These are phyloP conservation scores for Panus rudis DNA, from an alignment of 768 basidiomycete genomes.

Conservation along the genomic window DNA sequence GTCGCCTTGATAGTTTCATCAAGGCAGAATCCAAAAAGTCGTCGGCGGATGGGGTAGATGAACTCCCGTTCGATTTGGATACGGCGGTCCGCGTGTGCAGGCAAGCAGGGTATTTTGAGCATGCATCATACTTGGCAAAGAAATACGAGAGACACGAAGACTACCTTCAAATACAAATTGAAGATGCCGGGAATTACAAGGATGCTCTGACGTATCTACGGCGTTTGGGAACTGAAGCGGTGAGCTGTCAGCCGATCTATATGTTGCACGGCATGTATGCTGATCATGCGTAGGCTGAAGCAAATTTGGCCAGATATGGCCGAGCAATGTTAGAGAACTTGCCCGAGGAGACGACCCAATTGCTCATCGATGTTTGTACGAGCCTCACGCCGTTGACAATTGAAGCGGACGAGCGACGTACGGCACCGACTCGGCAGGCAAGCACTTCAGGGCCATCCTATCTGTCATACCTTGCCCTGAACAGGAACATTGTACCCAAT, in stretches of 20 bases:
- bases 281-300: slow-evolving; percentile 58
- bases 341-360: slow-evolving; percentile 82
- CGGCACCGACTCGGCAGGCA: slow-evolving; percentile 22
- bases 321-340: slow-evolving; percentile 75
- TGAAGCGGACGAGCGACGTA: slow-evolving; percentile 30
- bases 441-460: slow-evolving; percentile 49
- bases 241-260: slow-evolving; percentile 34
- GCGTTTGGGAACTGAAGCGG: slow-evolving; percentile 69
- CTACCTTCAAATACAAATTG: slow-evolving; percentile 88
- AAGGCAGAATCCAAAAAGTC: slow-evolving; percentile 67
- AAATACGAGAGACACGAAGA: slow-evolving; percentile 91
- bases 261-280: neutral
- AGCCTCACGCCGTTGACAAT: slow-evolving; percentile 41
- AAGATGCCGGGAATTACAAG: slow-evolving; percentile 76
- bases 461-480: slow-evolving; percentile 73
- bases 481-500: slow-evolving; percentile 44
- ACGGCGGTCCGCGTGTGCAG: slow-evolving; percentile 96
- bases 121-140: slow-evolving; percentile 88
- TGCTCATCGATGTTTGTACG: slow-evolving; percentile 90
- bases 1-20: slow-evolving; percentile 86
- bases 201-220: slow-evolving; percentile 82
- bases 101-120: slow-evolving; percentile 94
- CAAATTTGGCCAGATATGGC: slow-evolving; percentile 82
- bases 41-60: slow-evolving; percentile 37
- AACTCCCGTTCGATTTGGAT: slow-evolving; percentile 93